Evolutionary conservation across 1,284 basidiomycete species (phyloP).

Genomic region (Apiotrichum veenhuisii): DNA sequence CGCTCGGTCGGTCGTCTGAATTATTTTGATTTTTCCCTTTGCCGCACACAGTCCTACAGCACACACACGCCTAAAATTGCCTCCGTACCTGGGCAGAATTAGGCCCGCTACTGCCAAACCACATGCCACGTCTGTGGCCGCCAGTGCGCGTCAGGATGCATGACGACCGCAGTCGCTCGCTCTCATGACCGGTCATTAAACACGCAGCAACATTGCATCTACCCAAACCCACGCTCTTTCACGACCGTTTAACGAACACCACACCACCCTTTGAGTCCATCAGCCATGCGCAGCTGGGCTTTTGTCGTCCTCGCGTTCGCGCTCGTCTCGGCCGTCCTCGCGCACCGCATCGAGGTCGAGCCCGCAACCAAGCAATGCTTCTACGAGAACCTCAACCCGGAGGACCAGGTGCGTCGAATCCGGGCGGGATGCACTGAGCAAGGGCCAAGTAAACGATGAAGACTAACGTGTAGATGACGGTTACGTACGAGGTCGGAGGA

Average conservation of each 20-base stretch:
- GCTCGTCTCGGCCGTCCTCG: slow-evolving; percentile 31
- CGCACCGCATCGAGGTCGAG: slow-evolving; percentile 56
- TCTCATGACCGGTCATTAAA: neutral
- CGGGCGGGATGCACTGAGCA: no score
- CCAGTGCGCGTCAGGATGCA: no score
- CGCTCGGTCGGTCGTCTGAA: no score
- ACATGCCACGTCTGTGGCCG: no score
- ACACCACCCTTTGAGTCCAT: neutral
- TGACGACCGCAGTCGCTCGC: no score
- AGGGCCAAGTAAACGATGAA: neutral
- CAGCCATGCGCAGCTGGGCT: slow-evolving; percentile 13
- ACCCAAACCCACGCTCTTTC: neutral
- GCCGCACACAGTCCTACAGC: no score
- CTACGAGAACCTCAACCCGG: slow-evolving; percentile 91
- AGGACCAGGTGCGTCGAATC: slow-evolving; percentile 88
- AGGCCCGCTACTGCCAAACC: no score
- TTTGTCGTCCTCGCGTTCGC: slow-evolving; percentile 22
- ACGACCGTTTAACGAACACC: slow-evolving; percentile 7
- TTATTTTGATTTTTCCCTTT: no score
- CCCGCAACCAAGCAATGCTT: slow-evolving; percentile 91
- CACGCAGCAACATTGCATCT: neutral
- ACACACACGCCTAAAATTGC: no score
- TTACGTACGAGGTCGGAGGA: slow-evolving; percentile 92
- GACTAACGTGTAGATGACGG: slow-evolving; percentile 74
- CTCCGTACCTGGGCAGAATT: no score